Conservation (phyloP, 495 filamentous ascomycete genomes). For the Cryomyces antarcticus region DNA sequence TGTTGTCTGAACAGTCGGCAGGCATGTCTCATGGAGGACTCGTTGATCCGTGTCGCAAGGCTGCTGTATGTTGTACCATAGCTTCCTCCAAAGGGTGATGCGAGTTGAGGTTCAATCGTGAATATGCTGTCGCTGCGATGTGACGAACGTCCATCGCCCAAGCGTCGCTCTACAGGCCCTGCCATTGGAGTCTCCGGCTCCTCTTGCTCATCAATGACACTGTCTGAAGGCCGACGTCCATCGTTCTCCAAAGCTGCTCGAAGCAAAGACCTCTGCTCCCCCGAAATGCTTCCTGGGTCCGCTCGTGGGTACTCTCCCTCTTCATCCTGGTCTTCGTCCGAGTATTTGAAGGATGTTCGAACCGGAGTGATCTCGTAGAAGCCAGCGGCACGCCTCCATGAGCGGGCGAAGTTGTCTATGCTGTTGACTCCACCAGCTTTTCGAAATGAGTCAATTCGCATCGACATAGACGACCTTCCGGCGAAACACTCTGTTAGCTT, state of each 20-base stretch:
- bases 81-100: constrained; percentile 45
- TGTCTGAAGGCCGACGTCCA: constrained; percentile 6
- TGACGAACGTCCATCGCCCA: neutral
- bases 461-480: constrained; percentile 61
- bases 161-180: constrained; percentile 2
- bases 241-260: constrained; percentile 24
- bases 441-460: constrained; percentile 43
- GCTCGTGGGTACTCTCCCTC: constrained; percentile 16
- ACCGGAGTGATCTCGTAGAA: constrained; percentile 73
- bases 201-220: constrained; percentile 12
- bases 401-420: constrained; percentile 82
- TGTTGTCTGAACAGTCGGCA: constrained; percentile 54
- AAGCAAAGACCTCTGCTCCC: constrained; percentile 25
- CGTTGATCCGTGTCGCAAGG: constrained; percentile 43
- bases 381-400: constrained; percentile 78
- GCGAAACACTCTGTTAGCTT: too few relatives aligned
- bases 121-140: constrained; percentile 30
- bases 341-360: constrained; percentile 39
- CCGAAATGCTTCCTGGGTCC: constrained; percentile 13
- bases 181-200: constrained; percentile 1
- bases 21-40: constrained; percentile 49
- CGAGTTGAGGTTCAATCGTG: constrained; percentile 38
- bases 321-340: constrained; percentile 26
- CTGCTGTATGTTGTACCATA: constrained; percentile 66
- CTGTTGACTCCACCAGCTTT: constrained; percentile 83